Evolutionary conservation across 106 monocot species (phyloP), one percentile per base, ranked within the genome.

Genomic region (Phalaenopsis aphrodite): DNA sequence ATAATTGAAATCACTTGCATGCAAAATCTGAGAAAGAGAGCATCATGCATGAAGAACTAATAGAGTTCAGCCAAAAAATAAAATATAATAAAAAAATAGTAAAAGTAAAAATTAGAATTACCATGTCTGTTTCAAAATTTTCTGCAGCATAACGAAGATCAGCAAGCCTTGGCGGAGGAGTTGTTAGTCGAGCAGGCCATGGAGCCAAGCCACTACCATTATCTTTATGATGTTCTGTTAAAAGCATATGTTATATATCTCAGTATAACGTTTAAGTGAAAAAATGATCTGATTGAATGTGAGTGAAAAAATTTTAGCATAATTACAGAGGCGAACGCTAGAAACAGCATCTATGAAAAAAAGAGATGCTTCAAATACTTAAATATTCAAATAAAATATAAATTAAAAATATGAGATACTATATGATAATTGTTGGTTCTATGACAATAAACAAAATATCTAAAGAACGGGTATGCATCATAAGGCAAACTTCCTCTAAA

Each of bases 121-220:
- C 96, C 85, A 76, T 90, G 68, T 97, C 94, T 55, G 89, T 90
- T 42, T 77, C 75, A 69, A 97, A 97, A 67, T 65, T 89, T 75
- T 94, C 92, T 71, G 49, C 75, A 8, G 90, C 75, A 82, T 85
- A 80, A 82, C 84, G 86, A 78, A 97, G 79, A 80, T 94, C 91
- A 79, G 88, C 81, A 39, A 97, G 87, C 39, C 96, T 91, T 75
- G 96, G 92, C 41, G 96, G 90, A 69, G 94, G 87, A 23, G 90
- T 55, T 39, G 83, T 90, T 69, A 92, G 82, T 36, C 96, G 84
- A 80, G 84, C 82, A 43, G 96, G 96, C 96, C 96, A 97, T 77
- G 96, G 94, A 56, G 85, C 94, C 85, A 97, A 85, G 72, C 87
- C 89, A 87, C 88, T 94, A 10, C 94, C 94, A 75, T 78, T 82